A percentile compares a stretch with the other conserved stretches of the same genome.
These are phyloP conservation scores for Monilinia laxa DNA, from an alignment of 2,329 filamentous ascomycete species.

Conservation along the genomic window DNA sequence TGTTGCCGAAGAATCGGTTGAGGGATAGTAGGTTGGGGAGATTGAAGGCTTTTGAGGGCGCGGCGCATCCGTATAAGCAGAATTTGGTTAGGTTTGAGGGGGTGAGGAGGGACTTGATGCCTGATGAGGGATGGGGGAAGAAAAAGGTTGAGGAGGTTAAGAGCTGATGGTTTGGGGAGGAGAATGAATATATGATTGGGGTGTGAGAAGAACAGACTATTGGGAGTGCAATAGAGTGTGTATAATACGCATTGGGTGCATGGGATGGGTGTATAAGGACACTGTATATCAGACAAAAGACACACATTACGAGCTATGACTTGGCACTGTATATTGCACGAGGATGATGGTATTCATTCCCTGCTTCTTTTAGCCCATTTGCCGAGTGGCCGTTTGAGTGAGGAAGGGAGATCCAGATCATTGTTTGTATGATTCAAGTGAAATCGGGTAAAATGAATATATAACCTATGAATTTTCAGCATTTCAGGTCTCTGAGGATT, in stretches of 20 bases:
- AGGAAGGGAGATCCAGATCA: not conserved
- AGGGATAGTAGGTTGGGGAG: constrained; percentile 83
- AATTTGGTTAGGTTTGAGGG: constrained; percentile 77
- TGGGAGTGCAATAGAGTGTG: constrained; percentile 19
- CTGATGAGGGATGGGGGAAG: constrained; percentile 26
- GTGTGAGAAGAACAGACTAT: not conserved
- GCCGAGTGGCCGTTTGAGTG: not conserved
- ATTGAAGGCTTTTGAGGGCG: constrained; percentile 95
- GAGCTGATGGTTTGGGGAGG: not conserved
- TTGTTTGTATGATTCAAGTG: not conserved
- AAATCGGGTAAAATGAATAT: not conserved
- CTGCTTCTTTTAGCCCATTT: not conserved
- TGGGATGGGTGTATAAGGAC: constrained; percentile 16
- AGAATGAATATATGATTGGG: not conserved
- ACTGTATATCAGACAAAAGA: constrained; percentile 27
- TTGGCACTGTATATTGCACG: not conserved
- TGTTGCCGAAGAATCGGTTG: constrained; percentile 96
- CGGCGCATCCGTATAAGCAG: constrained; percentile 83
- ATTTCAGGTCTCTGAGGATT: not conserved
- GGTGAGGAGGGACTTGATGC: constrained; percentile 41
- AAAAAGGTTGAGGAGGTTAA: constrained; percentile 9
- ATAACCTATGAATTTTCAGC: not conserved
- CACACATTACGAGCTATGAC: constrained; percentile 9
- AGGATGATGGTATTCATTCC: not conserved
- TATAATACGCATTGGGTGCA: constrained; percentile 26